Conservation (phyloP, 768 basidiomycete genomes). For the Cubamyces sp. region DNA sequence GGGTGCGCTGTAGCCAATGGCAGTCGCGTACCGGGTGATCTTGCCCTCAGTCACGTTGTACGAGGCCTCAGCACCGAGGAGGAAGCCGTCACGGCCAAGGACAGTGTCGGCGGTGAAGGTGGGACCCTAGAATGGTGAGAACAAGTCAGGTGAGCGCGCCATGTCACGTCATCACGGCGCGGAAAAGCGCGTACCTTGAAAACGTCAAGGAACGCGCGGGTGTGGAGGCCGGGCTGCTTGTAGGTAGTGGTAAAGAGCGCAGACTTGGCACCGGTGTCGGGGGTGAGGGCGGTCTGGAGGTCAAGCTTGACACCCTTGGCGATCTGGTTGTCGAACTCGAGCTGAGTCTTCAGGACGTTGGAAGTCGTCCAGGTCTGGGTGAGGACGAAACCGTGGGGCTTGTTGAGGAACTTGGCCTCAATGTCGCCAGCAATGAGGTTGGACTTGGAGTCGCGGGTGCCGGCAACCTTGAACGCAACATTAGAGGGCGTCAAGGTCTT, state of each 20-base stretch:
- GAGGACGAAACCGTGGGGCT: slow-evolving; percentile 90
- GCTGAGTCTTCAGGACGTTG: slow-evolving; percentile 87
- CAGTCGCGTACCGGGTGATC: slow-evolving; percentile 89
- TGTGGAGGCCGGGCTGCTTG: slow-evolving; percentile 96
- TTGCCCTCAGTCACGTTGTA: slow-evolving; percentile 96
- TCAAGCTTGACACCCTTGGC: slow-evolving; percentile 98
- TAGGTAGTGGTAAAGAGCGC: slow-evolving; percentile 84
- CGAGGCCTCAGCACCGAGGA: slow-evolving; percentile 92
- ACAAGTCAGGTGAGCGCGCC: slow-evolving; percentile 20
- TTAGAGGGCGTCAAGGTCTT: slow-evolving; percentile 89
- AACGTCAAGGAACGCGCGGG: slow-evolving; percentile 86
- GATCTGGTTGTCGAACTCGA: slow-evolving; percentile 97
- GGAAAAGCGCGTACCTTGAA: slow-evolving; percentile 76
- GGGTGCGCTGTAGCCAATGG: slow-evolving; percentile 93
- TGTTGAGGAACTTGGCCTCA: slow-evolving; percentile 93
- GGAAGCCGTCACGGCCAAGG: slow-evolving; percentile 95
- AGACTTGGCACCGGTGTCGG: slow-evolving; percentile 85
- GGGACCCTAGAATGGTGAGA: slow-evolving; percentile 66
- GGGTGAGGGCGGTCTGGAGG: slow-evolving; percentile 77
- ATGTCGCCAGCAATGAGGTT: slow-evolving; percentile 82
- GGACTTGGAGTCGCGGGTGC: slow-evolving; percentile 76
- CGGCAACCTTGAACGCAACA: slow-evolving; percentile 93
- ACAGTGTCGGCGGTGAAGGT: slow-evolving; percentile 97
- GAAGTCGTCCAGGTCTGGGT: slow-evolving; percentile 96
- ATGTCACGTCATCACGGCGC: slow-evolving; percentile 25